Percentiles rank a stretch among this genome's conserved stretches.
Conservation (phyloP, 371 early-diverging fungal genomes). For the Entomophthora muscae region DNA sequence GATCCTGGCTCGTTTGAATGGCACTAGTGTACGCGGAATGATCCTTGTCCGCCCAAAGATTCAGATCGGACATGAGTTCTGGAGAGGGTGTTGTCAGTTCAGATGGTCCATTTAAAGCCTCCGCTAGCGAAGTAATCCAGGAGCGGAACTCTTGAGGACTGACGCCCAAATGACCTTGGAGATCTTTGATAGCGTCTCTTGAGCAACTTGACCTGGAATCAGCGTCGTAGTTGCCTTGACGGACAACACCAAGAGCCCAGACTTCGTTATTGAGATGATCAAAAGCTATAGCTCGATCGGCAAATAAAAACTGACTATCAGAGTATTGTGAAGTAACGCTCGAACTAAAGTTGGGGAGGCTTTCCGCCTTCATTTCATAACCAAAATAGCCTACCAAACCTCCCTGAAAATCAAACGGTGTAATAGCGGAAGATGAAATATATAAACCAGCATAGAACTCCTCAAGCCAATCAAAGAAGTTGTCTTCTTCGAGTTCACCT, state of each 20-base stretch:
- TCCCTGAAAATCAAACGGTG: conserved; percentile 18
- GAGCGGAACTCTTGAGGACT: not conserved
- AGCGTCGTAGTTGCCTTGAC: not conserved
- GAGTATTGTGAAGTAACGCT: conserved; percentile 13
- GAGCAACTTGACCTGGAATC: not conserved
- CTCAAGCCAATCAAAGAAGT: not conserved
- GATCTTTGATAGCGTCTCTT: not conserved
- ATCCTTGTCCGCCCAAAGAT: conserved; percentile 18
- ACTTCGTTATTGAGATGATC: conserved; percentile 35
- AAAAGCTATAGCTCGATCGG: conserved; percentile 57
- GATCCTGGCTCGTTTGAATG: conserved; percentile 36
- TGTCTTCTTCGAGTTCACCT: not conserved
- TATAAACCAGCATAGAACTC: not conserved
- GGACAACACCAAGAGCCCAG: conserved; percentile 26
- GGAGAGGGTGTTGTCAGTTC: not conserved
- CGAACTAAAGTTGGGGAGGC: conserved; percentile 29
- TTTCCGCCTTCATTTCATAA: conserved; percentile 83
- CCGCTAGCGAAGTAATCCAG: not conserved
- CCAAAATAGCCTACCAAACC: conserved; percentile 85
- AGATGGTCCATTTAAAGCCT: not conserved
- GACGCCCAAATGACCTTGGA: not conserved
- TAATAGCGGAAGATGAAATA: not conserved
- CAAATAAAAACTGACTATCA: conserved; percentile 68
- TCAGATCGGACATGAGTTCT: not conserved
- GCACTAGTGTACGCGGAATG: conserved; percentile 37